Base-by-base conservation (phyloP, 176 grass and related monocot genomes). In the Oryza glaberrima region DNA sequence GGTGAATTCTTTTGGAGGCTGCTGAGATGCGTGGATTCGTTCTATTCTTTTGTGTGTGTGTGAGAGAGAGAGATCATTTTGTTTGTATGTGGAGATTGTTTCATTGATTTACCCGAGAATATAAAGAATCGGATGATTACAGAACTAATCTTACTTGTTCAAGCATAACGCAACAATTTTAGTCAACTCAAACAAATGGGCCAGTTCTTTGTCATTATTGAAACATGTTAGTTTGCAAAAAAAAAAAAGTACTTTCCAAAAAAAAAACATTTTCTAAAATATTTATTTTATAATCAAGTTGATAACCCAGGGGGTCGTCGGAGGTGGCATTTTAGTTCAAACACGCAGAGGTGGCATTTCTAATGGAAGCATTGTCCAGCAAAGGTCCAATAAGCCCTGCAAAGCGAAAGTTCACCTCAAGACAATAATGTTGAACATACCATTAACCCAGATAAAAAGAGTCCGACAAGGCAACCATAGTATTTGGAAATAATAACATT, bases 1-100 rank as follows among this genome's bases (percentile, higher is more conserved):
- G 61, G 45, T 23, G 41, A 60, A 71, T 82, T 77, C 49, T 77
- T 77, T 82, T 71, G 46, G 52, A 60, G 23, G 56, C 73, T 46
- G 80, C 1, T 73, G 73, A 47, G 60, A 70, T 45, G 6, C 48
- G 73, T 16, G 40, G 52, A 76, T 87, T 87, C 78, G 5, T 86
- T 88, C 10, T 36, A 84, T 80, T 88, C 75, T 84, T 89, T 72
- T 46, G 47, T 86, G 47, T 86, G 35, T 3, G 52, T 26, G 25
- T 25, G 25, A 25, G 67, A 77, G 6, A 69, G 51, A 63, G 75
- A 47, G 3, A 79, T 79, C 17, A 4, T 65, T 65, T 65, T 65
- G 47, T 73, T 58, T 32, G 77, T 51, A 17, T 40, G 72, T 36
- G 5, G 78, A 10, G 19, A 58, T 82, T 77, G 5, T 48, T 78